phyloP scores from a whole-genome alignment of 1,284 basidiomycete genomes.

The Porphyrellus sp. region DNA sequence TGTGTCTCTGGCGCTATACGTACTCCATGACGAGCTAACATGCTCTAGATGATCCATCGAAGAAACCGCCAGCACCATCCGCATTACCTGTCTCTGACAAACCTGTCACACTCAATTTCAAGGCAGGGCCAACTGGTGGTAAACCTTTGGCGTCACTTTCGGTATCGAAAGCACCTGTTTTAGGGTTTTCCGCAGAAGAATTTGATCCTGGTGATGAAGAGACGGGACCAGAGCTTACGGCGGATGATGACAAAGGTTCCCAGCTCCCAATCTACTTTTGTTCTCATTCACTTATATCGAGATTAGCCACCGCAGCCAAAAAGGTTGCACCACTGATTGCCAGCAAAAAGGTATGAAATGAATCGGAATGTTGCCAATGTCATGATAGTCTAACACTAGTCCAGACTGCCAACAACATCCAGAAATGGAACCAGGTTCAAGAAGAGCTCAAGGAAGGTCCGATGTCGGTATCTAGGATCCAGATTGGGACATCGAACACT shows the following conservation, averaged over 20 bases:
- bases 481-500: slow-evolving; percentile 7
- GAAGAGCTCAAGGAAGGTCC: slow-evolving; percentile 64
- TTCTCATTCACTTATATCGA: slow-evolving; percentile 27
- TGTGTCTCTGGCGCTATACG: slow-evolving; percentile 23
- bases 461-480: slow-evolving; percentile 26
- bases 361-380: not conserved
- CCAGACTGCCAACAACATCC: slow-evolving; percentile 85
- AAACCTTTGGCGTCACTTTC: slow-evolving; percentile 35
- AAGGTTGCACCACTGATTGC: slow-evolving; percentile 81
- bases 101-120: slow-evolving; percentile 73
- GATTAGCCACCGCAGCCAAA: slow-evolving; percentile 57
- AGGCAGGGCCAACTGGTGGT: slow-evolving; percentile 43
- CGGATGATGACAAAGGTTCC: slow-evolving; percentile 59
- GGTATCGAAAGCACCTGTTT: slow-evolving; percentile 36
- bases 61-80: slow-evolving; percentile 39
- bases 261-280: slow-evolving; percentile 11
- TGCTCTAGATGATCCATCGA: slow-evolving; percentile 28
- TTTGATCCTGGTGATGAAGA: slow-evolving; percentile 43
- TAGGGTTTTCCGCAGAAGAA: slow-evolving; percentile 53
- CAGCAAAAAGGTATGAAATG: slow-evolving; percentile 78
- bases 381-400: not conserved
- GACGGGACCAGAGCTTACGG: slow-evolving; percentile 24
- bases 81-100: slow-evolving; percentile 69
- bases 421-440: slow-evolving; percentile 93
- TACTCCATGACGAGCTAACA: slow-evolving; percentile 8